Percentiles rank a stretch among this genome's conserved stretches.
Conservation (phyloP, 306 rosid genomes). For the Medicago ruthenica region DNA sequence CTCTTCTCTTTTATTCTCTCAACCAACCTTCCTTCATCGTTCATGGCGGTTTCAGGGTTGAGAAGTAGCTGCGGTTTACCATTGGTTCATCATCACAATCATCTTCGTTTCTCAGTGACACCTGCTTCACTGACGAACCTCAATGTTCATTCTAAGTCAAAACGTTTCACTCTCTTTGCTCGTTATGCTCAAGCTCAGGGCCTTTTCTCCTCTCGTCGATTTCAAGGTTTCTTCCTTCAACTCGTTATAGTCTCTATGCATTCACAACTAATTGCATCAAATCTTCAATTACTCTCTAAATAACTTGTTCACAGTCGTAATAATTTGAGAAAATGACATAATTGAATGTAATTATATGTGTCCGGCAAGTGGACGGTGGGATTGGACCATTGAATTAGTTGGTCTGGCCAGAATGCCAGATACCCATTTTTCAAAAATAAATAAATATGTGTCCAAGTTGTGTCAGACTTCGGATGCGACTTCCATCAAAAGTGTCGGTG, state of each 20-base stretch:
- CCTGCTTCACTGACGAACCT: slow-evolving; percentile 39
- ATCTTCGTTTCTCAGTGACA: slow-evolving; percentile 41
- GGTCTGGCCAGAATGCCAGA: too few species aligned
- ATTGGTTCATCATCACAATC: slow-evolving; percentile 55
- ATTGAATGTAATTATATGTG: too few species aligned
- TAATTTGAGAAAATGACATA: too few species aligned
- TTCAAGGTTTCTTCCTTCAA: slow-evolving; percentile 59
- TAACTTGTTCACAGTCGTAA: too few species aligned
- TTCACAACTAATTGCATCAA: background rate
- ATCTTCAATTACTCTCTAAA: too few species aligned
- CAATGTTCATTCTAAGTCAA: slow-evolving; percentile 55
- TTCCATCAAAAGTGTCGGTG: too few species aligned
- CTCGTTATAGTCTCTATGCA: background rate
- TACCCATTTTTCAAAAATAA: too few species aligned
- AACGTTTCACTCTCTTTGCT: slow-evolving; percentile 58
- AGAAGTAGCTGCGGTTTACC: slow-evolving; percentile 61
- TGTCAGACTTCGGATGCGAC: too few species aligned
- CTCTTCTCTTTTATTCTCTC: slow-evolving; percentile 4
- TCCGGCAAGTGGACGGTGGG: too few species aligned
- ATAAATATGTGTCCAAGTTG: too few species aligned
- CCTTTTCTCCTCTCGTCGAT: slow-evolving; percentile 68
- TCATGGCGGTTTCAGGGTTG: slow-evolving; percentile 73
- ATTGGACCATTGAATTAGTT: too few species aligned
- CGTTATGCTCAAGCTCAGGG: slow-evolving; percentile 85
- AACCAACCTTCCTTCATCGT: background rate